These are phyloP conservation scores for Bipolaris victoriae DNA, from an alignment of 2,329 filamentous ascomycete species.

Conservation along the genomic window DNA sequence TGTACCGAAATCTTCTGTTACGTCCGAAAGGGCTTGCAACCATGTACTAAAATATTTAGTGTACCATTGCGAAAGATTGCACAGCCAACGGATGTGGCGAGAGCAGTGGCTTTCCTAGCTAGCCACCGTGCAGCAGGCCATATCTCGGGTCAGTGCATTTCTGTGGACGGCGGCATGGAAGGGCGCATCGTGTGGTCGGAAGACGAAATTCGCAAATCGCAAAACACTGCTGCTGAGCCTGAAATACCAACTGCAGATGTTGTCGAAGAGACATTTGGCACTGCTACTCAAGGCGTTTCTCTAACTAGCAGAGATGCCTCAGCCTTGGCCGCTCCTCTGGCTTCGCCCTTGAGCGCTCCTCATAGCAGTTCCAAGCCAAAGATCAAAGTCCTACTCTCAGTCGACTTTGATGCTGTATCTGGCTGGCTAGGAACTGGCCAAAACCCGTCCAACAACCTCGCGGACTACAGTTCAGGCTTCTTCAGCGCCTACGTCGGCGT, in stretches of 20 bases:
- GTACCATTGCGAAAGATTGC: slow-evolving; percentile 57
- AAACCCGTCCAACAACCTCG: slow-evolving; percentile 59
- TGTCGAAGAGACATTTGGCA: slow-evolving; percentile 15
- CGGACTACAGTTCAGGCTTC: slow-evolving; percentile 63
- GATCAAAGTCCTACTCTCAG: slow-evolving; percentile 51
- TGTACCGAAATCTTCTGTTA: neutral
- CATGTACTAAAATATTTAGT: slow-evolving; percentile 17
- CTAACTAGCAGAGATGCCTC: slow-evolving; percentile 7
- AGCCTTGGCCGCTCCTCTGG: neutral
- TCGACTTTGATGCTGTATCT: slow-evolving; percentile 65
- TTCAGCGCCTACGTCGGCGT: slow-evolving; percentile 65
- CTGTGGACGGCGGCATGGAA: slow-evolving; percentile 60
- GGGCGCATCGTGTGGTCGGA: slow-evolving; percentile 58
- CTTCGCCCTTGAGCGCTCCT: neutral
- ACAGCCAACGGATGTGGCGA: slow-evolving; percentile 57
- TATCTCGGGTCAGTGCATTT: slow-evolving; percentile 61
- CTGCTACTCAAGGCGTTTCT: slow-evolving; percentile 17
- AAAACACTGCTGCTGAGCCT: slow-evolving; percentile 4
- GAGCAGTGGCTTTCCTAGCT: slow-evolving; percentile 58
- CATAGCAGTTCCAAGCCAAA: slow-evolving; percentile 25
- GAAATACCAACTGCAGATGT: neutral
- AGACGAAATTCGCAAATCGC: slow-evolving; percentile 44
- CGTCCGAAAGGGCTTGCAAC: neutral
- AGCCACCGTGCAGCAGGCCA: slow-evolving; percentile 60
- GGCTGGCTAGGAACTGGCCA: slow-evolving; percentile 65